These are phyloP conservation scores for Neonectria faginata DNA, from an alignment of 2,329 filamentous ascomycete species.

Conservation along the genomic window DNA sequence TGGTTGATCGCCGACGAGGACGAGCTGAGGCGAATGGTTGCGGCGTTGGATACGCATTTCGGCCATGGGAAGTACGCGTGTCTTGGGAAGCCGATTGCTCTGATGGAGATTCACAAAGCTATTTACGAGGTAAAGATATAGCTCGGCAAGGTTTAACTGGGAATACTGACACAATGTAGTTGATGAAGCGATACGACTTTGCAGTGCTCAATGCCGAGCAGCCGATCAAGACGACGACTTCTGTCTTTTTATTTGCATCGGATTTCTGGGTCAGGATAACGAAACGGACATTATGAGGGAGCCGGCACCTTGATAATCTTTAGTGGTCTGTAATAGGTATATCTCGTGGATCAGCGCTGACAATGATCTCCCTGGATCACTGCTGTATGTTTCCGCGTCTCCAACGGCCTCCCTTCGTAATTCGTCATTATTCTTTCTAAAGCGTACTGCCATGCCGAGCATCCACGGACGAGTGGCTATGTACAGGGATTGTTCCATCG, in stretches of 20 bases:
- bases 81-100: constrained; percentile 60
- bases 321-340: not conserved
- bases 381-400: not conserved
- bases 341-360: not conserved
- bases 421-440: not conserved
- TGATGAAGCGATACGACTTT: constrained; percentile 51
- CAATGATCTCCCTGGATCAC: not conserved
- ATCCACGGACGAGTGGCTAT: not conserved
- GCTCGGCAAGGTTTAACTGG: not conserved
- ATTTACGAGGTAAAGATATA: constrained; percentile 57
- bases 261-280: constrained; percentile 52
- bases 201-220: constrained; percentile 49
- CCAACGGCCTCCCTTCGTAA: not conserved
- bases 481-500: not conserved
- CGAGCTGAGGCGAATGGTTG: constrained; percentile 50
- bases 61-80: constrained; percentile 59
- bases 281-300: constrained; percentile 25
- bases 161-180: constrained; percentile 30
- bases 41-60: constrained; percentile 57
- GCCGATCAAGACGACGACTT: constrained; percentile 50
- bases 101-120: constrained; percentile 62
- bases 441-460: not conserved
- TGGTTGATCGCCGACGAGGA: constrained; percentile 59
- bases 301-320: not conserved
- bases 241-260: constrained; percentile 51